Conservation (phyloP, 768 basidiomycete species). For the Rhizopogon salebrosus region DNA sequence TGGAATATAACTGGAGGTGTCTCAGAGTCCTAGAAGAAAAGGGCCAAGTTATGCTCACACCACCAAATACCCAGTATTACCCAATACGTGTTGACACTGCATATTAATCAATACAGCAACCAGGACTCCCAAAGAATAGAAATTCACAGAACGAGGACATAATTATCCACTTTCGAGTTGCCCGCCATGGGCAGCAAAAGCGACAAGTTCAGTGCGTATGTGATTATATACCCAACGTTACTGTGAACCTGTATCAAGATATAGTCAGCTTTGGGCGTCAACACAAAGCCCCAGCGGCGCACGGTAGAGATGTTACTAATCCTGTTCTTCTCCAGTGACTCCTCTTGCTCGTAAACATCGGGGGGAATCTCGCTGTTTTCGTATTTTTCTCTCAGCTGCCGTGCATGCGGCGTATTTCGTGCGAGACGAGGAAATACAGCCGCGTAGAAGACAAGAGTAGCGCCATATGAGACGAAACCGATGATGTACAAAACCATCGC, state of each 20-base stretch:
- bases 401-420: conserved; percentile 65
- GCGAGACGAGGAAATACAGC: conserved; percentile 79
- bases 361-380: conserved; percentile 53
- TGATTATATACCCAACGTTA: conserved; percentile 69
- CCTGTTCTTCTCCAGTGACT: conserved; percentile 77
- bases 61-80: conserved; percentile 82
- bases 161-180: conserved; percentile 68
- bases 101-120: neutral
- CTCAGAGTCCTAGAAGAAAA: neutral
- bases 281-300: conserved; percentile 10
- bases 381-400: conserved; percentile 47
- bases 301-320: conserved; percentile 85
- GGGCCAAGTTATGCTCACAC: conserved; percentile 46
- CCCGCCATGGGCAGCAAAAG: conserved; percentile 54
- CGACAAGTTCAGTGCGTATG: conserved; percentile 61
- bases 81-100: conserved; percentile 70
- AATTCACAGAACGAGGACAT: conserved; percentile 62
- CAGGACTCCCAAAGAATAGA: too few species aligned
- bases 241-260: conserved; percentile 52
- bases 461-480: conserved; percentile 74
- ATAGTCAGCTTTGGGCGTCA: neutral
- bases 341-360: conserved; percentile 68
- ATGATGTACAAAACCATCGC: conserved; percentile 80
- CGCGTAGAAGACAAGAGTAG: conserved; percentile 76
- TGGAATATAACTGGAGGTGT: conserved; percentile 65